Conservation (phyloP, 495 filamentous ascomycete species). For the Xylaria bambusicola region DNA sequence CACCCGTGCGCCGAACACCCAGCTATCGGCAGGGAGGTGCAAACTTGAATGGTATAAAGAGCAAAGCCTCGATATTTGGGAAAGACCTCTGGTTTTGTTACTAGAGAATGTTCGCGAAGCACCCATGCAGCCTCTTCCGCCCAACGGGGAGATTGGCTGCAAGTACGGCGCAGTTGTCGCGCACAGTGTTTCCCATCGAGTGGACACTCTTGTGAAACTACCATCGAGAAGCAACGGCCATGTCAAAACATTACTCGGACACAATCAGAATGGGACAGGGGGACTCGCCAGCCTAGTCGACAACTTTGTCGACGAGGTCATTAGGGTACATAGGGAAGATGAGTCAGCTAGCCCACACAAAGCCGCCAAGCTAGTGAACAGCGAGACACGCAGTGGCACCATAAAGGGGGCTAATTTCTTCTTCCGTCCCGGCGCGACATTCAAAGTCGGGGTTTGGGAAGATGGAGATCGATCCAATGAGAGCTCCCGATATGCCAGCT, state of each 20-base stretch:
- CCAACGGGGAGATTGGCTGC: conserved; percentile 18
- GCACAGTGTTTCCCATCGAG: not conserved
- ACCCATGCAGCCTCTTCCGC: conserved; percentile 39
- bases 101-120: conserved; percentile 31
- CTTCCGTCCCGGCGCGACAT: conserved; percentile 33
- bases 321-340: conserved; percentile 8
- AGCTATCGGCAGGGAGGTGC: conserved; percentile 31
- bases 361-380: conserved; percentile 5
- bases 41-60: conserved; percentile 22
- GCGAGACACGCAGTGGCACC: conserved; percentile 11
- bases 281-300: not conserved
- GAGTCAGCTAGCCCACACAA: conserved; percentile 4
- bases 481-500: conserved; percentile 8
- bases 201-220: not conserved
- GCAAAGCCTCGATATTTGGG: not conserved
- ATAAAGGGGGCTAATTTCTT: conserved; percentile 31
- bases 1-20: conserved; percentile 35
- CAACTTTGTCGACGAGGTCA: not conserved
- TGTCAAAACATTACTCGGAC: not conserved
- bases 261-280: not conserved
- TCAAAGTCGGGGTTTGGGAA: conserved; percentile 35
- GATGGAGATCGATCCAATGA: conserved; percentile 20
- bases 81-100: conserved; percentile 27
- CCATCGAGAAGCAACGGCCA: not conserved
- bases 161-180: conserved; percentile 16